Conservation (phyloP, 1,284 basidiomycete genomes). For the Chiua sp. region DNA sequence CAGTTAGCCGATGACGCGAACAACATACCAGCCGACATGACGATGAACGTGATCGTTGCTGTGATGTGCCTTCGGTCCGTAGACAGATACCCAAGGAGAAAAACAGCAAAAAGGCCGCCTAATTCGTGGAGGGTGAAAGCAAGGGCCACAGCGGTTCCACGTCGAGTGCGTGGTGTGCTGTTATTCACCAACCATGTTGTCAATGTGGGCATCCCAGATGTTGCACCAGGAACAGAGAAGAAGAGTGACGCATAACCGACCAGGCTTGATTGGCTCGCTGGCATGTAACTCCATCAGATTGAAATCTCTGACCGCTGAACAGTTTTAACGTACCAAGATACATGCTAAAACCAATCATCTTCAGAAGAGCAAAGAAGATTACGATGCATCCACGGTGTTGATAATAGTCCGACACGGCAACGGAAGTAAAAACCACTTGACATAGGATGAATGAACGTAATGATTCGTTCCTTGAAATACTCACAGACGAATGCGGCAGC, state of each 20-base stretch:
- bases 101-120: no score
- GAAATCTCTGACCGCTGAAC: neutral
- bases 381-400: slow-evolving; percentile 46
- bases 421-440: neutral
- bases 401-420: slow-evolving; percentile 46
- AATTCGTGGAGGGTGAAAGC: no score
- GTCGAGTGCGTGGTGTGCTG: neutral
- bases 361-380: slow-evolving; percentile 43
- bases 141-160: neutral
- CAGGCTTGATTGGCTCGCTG: slow-evolving; percentile 31
- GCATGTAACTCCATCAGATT: neutral
- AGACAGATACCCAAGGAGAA: neutral
- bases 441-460: slow-evolving; percentile 20
- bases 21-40: neutral
- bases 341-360: slow-evolving; percentile 51
- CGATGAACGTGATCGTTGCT: neutral
- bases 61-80: neutral
- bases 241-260: slow-evolving; percentile 59
- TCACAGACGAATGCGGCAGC: slow-evolving; percentile 48
- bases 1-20: neutral
- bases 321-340: slow-evolving; percentile 48
- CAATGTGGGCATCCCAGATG: neutral
- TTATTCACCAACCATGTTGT: neutral
- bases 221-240: slow-evolving; percentile 51
- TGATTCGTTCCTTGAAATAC: neutral